These are phyloP conservation scores for Arctostaphylos glauca DNA, from an alignment of 148 eudicot genomes.

Conservation along the genomic window DNA sequence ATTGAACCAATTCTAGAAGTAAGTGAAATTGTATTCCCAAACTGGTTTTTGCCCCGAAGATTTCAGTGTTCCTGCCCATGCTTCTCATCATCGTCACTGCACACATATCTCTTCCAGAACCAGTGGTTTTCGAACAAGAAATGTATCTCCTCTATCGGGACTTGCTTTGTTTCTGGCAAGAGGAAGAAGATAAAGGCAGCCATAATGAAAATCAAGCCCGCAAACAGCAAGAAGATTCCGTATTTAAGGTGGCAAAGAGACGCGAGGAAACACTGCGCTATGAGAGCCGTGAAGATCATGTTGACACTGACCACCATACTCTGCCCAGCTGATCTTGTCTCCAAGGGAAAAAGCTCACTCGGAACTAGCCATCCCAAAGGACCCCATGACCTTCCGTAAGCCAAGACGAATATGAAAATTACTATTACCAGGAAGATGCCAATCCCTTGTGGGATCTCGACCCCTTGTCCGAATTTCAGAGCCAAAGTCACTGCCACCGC, in stretches of 20 bases:
- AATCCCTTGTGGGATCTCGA: slow-evolving; percentile 44
- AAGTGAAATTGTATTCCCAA: background rate
- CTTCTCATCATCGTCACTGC: background rate
- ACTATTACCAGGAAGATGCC: slow-evolving; percentile 58
- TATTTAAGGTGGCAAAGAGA: slow-evolving; percentile 70
- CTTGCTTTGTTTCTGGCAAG: slow-evolving; percentile 91
- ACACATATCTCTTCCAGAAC: slow-evolving; percentile 62
- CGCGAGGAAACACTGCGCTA: slow-evolving; percentile 72
- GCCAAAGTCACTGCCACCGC: slow-evolving; percentile 58
- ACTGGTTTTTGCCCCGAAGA: background rate
- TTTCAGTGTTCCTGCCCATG: background rate
- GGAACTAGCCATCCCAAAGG: slow-evolving; percentile 96
- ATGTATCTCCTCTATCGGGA: slow-evolving; percentile 89
- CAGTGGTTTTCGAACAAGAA: slow-evolving; percentile 75
- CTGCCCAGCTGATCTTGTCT: slow-evolving; percentile 93
- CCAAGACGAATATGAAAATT: slow-evolving; percentile 73
- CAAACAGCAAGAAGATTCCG: slow-evolving; percentile 84
- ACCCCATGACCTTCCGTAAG: slow-evolving; percentile 96
- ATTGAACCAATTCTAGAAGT: background rate
- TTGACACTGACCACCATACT: slow-evolving; percentile 84
- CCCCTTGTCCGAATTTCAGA: slow-evolving; percentile 54
- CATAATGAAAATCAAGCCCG: slow-evolving; percentile 67
- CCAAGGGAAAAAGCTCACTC: slow-evolving; percentile 87
- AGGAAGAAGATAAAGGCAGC: slow-evolving; percentile 54
- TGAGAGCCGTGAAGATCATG: slow-evolving; percentile 82